Base-by-base conservation (phyloP, 1,139 yeast species). In the Casaregolazyma lundiana region DNA sequence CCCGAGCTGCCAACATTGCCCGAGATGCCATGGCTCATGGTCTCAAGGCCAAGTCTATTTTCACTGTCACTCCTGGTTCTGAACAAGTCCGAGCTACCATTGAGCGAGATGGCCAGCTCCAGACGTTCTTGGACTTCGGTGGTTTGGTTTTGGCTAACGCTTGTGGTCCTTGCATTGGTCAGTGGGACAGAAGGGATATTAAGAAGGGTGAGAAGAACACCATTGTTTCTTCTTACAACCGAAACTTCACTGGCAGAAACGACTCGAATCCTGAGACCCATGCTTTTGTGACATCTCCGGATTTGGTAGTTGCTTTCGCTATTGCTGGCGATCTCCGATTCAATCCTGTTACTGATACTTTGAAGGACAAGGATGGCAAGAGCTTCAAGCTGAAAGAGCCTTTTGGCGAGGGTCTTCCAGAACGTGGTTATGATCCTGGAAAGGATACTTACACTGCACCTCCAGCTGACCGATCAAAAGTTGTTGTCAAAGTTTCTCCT, bases 161-260 rank as follows among this genome's bases (percentile, higher is more conserved):
- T 13, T 92, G 98, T 74, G 98, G 98, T 50, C 98, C 97, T 54
- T 92, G 98, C 75, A 92, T 92, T 62, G 98, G 98, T 45, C 97
- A 92, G 73, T 92, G 98, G 98, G 96, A 89, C 65, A 81, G 98
- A 70, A 55, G 63, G 35, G 61, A 56, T 35, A 61, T 61, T 41
- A 49, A 65, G 46, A 92, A 89, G 82, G 97, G 97, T 74, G 74
- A 83, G 45, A 83, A 84, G 66, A 90, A 90, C 63, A 88, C 97
- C 46, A 92, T 92, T 52, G 84, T 92, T 72, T 87, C 97, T 19
- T 87, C 96, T 11, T 92, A 89, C 75, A 92, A 92, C 76, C 82
- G 98, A 75, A 92, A 92, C 69, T 92, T 92, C 76, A 79, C 90
- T 64, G 95, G 97, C 35, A 83, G 98, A 76, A 92, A 92, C 64